Evolutionary conservation across 2,329 filamentous ascomycete genomes (phyloP).

Genomic region (Pseudogymnoascus sp.): DNA sequence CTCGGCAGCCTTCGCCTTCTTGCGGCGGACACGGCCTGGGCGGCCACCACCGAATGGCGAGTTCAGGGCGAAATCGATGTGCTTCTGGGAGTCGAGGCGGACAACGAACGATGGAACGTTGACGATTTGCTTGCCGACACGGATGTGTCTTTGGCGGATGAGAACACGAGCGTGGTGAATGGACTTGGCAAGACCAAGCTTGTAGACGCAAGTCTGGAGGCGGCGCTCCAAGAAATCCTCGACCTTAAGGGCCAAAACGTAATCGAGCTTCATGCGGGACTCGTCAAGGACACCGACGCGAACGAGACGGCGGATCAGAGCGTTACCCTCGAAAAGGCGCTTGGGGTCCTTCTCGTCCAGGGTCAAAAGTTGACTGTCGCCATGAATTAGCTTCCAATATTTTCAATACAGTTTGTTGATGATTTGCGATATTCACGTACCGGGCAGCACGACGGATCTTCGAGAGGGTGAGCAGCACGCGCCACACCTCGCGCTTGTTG

Average conservation of each 20-base stretch:
- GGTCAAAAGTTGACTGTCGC: slow-evolving; percentile 88
- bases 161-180: slow-evolving; percentile 99
- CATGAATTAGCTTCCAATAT: slow-evolving; percentile 11
- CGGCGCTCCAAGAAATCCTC: slow-evolving; percentile 99
- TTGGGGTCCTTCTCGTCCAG: slow-evolving; percentile 99
- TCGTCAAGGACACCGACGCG: slow-evolving; percentile 99
- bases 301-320: slow-evolving; percentile 98
- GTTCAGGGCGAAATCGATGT: slow-evolving; percentile 98
- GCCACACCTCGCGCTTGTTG: slow-evolving; percentile 99
- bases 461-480: slow-evolving; percentile 97
- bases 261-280: slow-evolving; percentile 99
- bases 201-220: slow-evolving; percentile 99
- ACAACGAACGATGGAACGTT: slow-evolving; percentile 99
- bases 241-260: slow-evolving; percentile 97
- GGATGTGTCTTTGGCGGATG: slow-evolving; percentile 99
- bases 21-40: slow-evolving; percentile 95
- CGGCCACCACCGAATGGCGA: slow-evolving; percentile 97
- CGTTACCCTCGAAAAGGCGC: slow-evolving; percentile 99
- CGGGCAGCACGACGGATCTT: slow-evolving; percentile 99
- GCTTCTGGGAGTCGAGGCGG: slow-evolving; percentile 99
- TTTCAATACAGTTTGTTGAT: neutral
- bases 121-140: slow-evolving; percentile 99
- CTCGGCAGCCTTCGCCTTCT: slow-evolving; percentile 98
- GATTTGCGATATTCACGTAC: slow-evolving; percentile 46
- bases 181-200: slow-evolving; percentile 99